Evolutionary conservation across 129 eudicot species (phyloP).

Genomic region (Flaveria sonorensis): DNA sequence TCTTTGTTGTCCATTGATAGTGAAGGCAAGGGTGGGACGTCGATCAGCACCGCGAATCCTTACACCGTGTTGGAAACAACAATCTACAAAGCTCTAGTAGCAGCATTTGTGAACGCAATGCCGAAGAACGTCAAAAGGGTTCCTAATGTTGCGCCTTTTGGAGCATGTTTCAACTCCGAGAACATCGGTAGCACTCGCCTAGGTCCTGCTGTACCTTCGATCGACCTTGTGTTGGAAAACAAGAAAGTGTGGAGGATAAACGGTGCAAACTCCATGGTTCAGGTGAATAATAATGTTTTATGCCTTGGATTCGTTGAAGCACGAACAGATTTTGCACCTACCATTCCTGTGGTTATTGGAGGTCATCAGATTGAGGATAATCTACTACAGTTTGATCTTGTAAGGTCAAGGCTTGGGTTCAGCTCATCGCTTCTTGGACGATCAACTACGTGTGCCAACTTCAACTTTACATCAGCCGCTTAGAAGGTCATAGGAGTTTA

Average conservation of each 20-base stretch:
- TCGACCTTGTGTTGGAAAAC: conserved; percentile 32
- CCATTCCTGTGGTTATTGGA: conserved; percentile 40
- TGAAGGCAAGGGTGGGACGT: conserved; percentile 47
- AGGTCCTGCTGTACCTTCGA: conserved; percentile 43
- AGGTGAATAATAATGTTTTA: conserved; percentile 25
- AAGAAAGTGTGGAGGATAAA: conserved; percentile 35
- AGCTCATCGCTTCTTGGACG: conserved; percentile 38
- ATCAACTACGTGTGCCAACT: conserved; percentile 42
- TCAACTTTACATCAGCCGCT: conserved; percentile 33
- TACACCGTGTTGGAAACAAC: conserved; percentile 46
- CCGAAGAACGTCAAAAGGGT: conserved; percentile 16
- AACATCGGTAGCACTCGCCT: conserved; percentile 12
- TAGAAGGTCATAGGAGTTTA: neutral
- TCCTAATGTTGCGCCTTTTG: conserved; percentile 36
- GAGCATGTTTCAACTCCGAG: conserved; percentile 29
- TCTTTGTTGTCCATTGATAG: conserved; percentile 31
- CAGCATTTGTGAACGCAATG: conserved; percentile 25
- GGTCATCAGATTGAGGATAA: conserved; percentile 48
- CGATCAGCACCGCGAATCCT: conserved; percentile 41
- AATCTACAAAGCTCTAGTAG: conserved; percentile 36
- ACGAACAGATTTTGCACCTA: conserved; percentile 23
- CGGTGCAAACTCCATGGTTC: conserved; percentile 46
- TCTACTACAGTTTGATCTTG: conserved; percentile 43
- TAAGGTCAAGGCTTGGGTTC: conserved; percentile 40
- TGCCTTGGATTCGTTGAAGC: conserved; percentile 47